phyloP scores from a whole-genome alignment of 805 yeast genomes.

The Lachancea lanzarotensis region DNA sequence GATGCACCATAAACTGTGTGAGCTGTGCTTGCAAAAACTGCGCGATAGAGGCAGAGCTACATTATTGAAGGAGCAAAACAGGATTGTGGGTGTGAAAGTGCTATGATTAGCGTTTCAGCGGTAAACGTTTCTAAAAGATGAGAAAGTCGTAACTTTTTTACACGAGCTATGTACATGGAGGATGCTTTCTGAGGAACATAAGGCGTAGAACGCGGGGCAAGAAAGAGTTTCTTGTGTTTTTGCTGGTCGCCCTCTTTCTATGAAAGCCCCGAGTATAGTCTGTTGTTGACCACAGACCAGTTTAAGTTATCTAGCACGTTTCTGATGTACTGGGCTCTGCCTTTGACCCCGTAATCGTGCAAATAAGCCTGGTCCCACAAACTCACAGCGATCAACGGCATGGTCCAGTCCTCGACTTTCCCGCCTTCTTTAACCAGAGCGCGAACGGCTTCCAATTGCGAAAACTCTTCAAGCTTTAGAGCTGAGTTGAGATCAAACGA shows the following conservation, averaged over 20 bases:
- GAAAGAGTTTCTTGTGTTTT: no score
- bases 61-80: conserved; percentile 58
- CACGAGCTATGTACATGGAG: conserved; percentile 3
- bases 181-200: neutral
- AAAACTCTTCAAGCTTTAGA: conserved; percentile 48
- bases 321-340: conserved; percentile 63
- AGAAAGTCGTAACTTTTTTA: neutral
- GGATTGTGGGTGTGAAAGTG: conserved; percentile 73
- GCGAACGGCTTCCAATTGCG: conserved; percentile 38
- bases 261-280: conserved; percentile 28
- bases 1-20: conserved; percentile 52
- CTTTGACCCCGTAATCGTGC: conserved; percentile 73
- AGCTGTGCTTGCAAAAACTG: conserved; percentile 48
- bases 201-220: neutral
- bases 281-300: conserved; percentile 66
- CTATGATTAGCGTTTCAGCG: conserved; percentile 26
- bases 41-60: conserved; percentile 69
- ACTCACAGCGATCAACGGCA: conserved; percentile 63
- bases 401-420: conserved; percentile 49
- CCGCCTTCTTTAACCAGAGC: conserved; percentile 32
- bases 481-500: conserved; percentile 70
- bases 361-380: conserved; percentile 89
- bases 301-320: conserved; percentile 73
- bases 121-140: neutral
- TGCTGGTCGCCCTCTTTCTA: no score